Evolutionary conservation across 1,139 yeast genomes (phyloP), one percentile per base, ranked within the genome.

Genomic region (Magnusiomyces sp.): DNA sequence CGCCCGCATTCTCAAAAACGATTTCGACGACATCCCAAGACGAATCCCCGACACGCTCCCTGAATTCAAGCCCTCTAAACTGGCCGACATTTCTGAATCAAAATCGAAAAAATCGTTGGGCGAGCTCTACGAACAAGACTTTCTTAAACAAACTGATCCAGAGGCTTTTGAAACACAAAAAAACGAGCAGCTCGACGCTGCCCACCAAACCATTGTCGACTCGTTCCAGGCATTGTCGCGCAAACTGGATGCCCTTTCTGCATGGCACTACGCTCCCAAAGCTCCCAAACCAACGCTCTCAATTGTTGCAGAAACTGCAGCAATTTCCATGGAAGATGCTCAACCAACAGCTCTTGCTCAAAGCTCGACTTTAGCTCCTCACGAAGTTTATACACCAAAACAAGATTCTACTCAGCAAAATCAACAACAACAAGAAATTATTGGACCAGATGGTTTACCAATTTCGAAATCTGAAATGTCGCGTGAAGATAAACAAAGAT

Each of bases 281-380:
- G 96, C 96, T 14, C 81, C 87, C 51, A 82, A 85, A 63, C 85
- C 87, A 59, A 70, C 82, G 27, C 71, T 90, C 56, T 90, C 86
- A 53, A 81, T 92, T 61, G 88, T 83, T 62, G 88, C 90, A 40
- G 80, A 83, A 55, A 76, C 86, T 0, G 82, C 95, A 1, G 77
- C 95, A 1, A 83, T 92, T 49, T 65, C 83, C 5, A 87, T 90
- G 95, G 98, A 92, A 69, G 98, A 92, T 62, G 94, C 97, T 1
- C 97, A 90, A 68, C 98, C 98, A 45, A 73, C 87, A 50, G 82
- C 90, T 43, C 75, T 86, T 69, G 78, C 94, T 1, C 71, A 78
- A 34, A 87, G 82, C 29, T 72, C 83, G n/a, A 77, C 85, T 48
- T 74, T 92, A 60, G 98, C 98, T 1, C 98, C 98, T 40, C 98